Percentiles rank a stretch among this genome's conserved stretches.
phyloP scores from a whole-genome alignment of 169 alveolate species.

The Cystoisospora suis region DNA sequence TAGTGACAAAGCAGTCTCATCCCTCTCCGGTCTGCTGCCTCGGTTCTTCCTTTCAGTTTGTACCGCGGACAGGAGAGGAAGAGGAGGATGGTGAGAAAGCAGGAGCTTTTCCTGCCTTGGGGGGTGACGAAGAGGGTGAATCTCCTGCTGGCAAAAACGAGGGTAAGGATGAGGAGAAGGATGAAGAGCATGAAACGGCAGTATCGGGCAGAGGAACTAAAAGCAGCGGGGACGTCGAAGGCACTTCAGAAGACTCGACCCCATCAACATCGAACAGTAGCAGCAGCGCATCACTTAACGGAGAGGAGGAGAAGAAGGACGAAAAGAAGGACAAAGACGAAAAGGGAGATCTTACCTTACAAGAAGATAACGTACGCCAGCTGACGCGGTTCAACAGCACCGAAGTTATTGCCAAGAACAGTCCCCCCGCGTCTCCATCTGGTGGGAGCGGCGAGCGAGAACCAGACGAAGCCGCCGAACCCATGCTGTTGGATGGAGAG shows the following conservation, averaged over 20 bases:
- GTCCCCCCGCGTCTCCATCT: not conserved
- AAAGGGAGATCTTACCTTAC: not conserved
- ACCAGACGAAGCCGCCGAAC: not conserved
- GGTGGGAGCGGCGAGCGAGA: not conserved
- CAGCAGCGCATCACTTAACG: not conserved
- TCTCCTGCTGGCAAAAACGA: not conserved
- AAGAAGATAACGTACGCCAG: not conserved
- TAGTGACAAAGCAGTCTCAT: no score
- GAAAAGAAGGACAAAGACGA: not conserved
- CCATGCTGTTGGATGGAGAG: not conserved
- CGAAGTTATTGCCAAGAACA: not conserved
- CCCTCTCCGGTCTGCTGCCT: no score
- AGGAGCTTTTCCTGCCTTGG: not conserved
- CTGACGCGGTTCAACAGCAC: conserved; percentile 36
- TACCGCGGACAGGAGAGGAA: conserved; percentile 6
- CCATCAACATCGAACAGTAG: no score
- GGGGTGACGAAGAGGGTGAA: not conserved
- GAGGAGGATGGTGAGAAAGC: conserved; percentile 27
- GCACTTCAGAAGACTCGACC: not conserved
- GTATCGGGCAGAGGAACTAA: not conserved
- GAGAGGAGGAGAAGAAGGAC: not conserved
- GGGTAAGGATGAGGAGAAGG: not conserved
- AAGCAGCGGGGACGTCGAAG: not conserved
- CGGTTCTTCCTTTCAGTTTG: not conserved
- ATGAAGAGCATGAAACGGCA: not conserved